Percentiles rank a stretch among this genome's conserved stretches.
Evolutionary conservation across 2,329 filamentous ascomycete genomes (phyloP).

Genomic region (Clonostachys rosea): DNA sequence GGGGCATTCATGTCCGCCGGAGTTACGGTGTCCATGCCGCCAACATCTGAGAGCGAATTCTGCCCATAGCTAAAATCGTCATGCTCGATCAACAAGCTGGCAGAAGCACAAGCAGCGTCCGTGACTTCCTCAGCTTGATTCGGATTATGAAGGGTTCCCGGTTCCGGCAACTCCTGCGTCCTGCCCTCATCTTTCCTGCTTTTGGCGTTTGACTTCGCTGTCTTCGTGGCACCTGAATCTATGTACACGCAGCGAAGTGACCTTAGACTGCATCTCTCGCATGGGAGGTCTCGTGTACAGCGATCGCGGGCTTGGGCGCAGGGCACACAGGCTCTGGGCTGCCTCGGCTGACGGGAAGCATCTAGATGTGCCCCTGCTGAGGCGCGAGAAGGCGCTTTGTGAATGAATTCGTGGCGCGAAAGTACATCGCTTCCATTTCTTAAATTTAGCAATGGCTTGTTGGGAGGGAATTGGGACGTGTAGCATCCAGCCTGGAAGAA

Average conservation of each 20-base stretch:
- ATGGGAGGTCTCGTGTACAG: no score
- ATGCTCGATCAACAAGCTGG: no score
- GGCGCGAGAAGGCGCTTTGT: neutral
- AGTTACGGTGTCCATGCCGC: no score
- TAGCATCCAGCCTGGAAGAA: neutral
- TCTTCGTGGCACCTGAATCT: neutral
- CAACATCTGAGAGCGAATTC: no score
- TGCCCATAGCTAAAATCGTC: no score
- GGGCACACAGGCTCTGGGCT: neutral
- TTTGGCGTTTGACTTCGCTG: neutral
- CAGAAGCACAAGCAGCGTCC: neutral
- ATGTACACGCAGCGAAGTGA: neutral
- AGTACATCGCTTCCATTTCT: constrained; percentile 2
- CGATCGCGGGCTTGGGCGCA: neutral
- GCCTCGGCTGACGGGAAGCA: neutral
- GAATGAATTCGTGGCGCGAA: constrained; percentile 1
- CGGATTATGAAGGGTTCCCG: neutral
- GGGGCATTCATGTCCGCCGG: no score
- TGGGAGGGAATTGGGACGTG: neutral
- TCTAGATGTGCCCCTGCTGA: neutral
- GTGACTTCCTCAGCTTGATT: neutral
- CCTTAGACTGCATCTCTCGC: neutral
- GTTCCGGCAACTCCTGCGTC: neutral
- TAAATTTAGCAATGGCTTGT: neutral
- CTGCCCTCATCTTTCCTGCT: neutral